Conservation (phyloP, 495 filamentous ascomycete genomes). For the Penicillium samsonianum region DNA sequence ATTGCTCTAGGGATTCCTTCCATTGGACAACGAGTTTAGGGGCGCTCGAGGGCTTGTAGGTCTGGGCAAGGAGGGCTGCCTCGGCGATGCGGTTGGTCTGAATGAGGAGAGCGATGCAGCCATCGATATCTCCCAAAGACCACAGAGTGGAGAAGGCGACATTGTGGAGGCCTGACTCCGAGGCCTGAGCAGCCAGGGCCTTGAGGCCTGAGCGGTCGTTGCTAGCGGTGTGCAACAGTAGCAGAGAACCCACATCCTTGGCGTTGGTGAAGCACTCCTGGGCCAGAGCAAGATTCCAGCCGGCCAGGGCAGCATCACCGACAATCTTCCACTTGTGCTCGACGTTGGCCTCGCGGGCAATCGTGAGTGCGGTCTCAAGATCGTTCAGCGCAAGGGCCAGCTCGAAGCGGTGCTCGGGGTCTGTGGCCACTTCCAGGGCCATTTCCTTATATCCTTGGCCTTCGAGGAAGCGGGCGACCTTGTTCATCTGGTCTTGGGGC, state of each 20-base stretch:
- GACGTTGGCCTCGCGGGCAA: slow-evolving; percentile 79
- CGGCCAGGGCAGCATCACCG: slow-evolving; percentile 83
- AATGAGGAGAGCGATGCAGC: slow-evolving; percentile 76
- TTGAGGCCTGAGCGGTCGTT: slow-evolving; percentile 72
- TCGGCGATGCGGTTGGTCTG: slow-evolving; percentile 79
- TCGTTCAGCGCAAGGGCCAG: slow-evolving; percentile 81
- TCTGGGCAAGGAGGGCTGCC: slow-evolving; percentile 87
- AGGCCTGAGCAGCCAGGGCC: slow-evolving; percentile 70
- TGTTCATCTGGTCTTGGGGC: slow-evolving; percentile 88
- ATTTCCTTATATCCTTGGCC: slow-evolving; percentile 96
- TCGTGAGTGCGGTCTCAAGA: slow-evolving; percentile 77
- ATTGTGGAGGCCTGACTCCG: slow-evolving; percentile 78
- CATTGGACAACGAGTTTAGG: slow-evolving; percentile 67
- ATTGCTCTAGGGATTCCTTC: slow-evolving; percentile 78
- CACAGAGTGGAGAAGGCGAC: slow-evolving; percentile 89
- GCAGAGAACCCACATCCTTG: slow-evolving; percentile 83
- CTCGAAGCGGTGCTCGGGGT: slow-evolving; percentile 96
- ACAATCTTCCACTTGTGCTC: slow-evolving; percentile 98
- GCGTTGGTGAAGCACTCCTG: slow-evolving; percentile 90
- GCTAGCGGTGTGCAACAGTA: slow-evolving; percentile 83
- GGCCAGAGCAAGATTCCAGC: slow-evolving; percentile 84
- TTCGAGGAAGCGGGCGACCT: slow-evolving; percentile 96
- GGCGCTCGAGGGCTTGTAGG: slow-evolving; percentile 84
- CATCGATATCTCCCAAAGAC: slow-evolving; percentile 79
- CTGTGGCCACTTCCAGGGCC: slow-evolving; percentile 93